Evolutionary conservation across 345 rosid species (phyloP), one percentile per base, ranked within the genome.

Genomic region (Nephelium lappaceum): DNA sequence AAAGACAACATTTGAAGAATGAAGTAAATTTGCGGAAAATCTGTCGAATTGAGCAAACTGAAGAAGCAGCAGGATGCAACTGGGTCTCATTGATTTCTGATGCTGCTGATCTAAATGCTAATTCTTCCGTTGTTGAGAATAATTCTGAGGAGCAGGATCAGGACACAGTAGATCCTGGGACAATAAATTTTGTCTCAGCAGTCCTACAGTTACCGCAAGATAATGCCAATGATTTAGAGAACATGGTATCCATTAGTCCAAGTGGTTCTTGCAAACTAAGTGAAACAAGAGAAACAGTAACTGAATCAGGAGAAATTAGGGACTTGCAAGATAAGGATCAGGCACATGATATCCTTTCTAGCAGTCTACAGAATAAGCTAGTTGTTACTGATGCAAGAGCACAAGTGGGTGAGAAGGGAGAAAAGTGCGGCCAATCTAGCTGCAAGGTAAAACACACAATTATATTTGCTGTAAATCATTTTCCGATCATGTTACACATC

Each of bases 21-120:
- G 89, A 88, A 74, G 81, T 72, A 72, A 77, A 82, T 76, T 80
- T 88, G 79, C 83, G 86, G 51, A 77, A 73, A 71, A 80, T 90
- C 24, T 55, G 78, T 78, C 79, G 71, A 66, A 78, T 72, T 67
- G 72, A 77, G 66, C 77, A 69, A 76, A 81, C 36, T 43, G 84
- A 84, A 80, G 86, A 78, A 77, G 71, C 78, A 27, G 71, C 19
- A 21, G 86, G 76, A 77, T 75, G 75, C 25, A 81, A 83, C 71
- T 76, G 84, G 88, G 85, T 66, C 55, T 23, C 76, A 42, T 16
- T 78, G 80, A 67, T 83, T 68, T 83, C 89, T 61, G 80, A 87
- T 79, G 85, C 73, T 78, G 85, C 79, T 55, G 67, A 69, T 73
- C 78, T 86, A 72, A 70, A 68, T 61, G 58, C 73, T 14, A 81